Base-by-base conservation (phyloP, 2,329 filamentous ascomycete genomes). In the Arthrobotrys musiformis region DNA sequence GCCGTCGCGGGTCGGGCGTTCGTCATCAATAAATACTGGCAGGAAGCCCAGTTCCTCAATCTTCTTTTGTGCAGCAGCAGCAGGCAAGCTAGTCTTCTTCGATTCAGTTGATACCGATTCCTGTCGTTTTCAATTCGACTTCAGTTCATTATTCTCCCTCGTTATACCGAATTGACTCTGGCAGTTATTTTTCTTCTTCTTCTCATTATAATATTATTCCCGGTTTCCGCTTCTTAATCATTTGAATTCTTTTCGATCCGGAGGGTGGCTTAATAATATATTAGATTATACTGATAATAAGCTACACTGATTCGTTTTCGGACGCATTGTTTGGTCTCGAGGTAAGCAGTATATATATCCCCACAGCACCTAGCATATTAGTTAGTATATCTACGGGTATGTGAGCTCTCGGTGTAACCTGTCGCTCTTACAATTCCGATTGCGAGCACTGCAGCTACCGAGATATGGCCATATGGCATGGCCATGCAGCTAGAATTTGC, bases 21-120 rank as follows among this genome's bases (percentile, higher is more conserved):
- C 42, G 30, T 62, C 30, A 52, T 63, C 58, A 46, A 77, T 77
- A 77, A 77, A 77, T 77, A 77, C 50, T 70, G 58, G 52, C 50
- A 62, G 46, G 24, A 24, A 50, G 44, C 60, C 61, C 52, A 24
- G 13, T 30, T 64, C 30, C 35, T 24, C n/a, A 33, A 40, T 50
- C 7, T 63, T 26, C 42, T 58, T 7, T 30, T 26, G 33, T 61
- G 42, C 54, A 46, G 61, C 9, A 44, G 44, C 24, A 56, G 42
- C 33, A 69, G 66, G 40, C 48, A 52, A 70, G 66, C 73, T 77
- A 77, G 73, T 61, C 73, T 77, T 63, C 61, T 75, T 76, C 72
- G 56, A 62, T 68, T 61, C 44, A 22, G 22, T 56, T 58, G 30
- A 26, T 40, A 58, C 13, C 54, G 26, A 40, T 58, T 40, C 35